Evolutionary conservation across 768 basidiomycete species (phyloP), one percentile per base, ranked within the genome.

Genomic region (Mycena haematopus): DNA sequence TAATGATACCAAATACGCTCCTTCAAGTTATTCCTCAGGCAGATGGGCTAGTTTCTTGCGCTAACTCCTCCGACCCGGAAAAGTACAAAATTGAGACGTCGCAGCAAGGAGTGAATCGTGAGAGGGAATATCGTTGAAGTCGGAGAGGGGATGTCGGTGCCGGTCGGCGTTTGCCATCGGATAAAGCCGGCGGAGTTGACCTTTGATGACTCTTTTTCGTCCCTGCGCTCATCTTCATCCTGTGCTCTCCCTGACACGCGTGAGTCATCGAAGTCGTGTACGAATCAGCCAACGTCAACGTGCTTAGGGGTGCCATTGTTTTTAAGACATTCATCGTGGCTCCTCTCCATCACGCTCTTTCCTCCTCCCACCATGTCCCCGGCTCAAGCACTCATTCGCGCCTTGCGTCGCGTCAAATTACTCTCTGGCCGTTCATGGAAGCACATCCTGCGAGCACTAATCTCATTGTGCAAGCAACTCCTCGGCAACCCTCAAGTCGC

Each of bases 401-500:
- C 51, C 6, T 22, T 65, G 45, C 59, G 47, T 19, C 51, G 46
- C 36, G 24, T 62, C 44, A 47, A 58, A 57, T 27, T 17, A 0
- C 52, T 36, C 15, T 61, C 65, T 1, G 65, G 65, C 6, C 51
- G 60, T 6, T 58, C 60, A 1, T 65, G 65, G 65, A 42, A 6
- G 2, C 59, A 64, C n/a, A 15, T 67, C 33, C 47, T 64, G n/a
- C 44, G 40, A 21, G 27, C 47, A 0, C 35, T 67, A 0, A 27
- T 29, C 9, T 22, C 24, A 2, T 36, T 64, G 24, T 13, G 64
- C 31, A 29, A 36, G 8, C 62, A 44, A 29, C 19, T 60, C 4
- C 24, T 64, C 27, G 46, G 56, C n/a, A 64, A 67, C 55, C 47
- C 59, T 0, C 66, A 67, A 49, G 62, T 67, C 25, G 55, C 66